A percentile compares a stretch with the other conserved stretches of the same genome.
These are phyloP conservation scores for Colletotrichum falcatum DNA, from an alignment of 2,329 filamentous ascomycete species.

Conservation along the genomic window DNA sequence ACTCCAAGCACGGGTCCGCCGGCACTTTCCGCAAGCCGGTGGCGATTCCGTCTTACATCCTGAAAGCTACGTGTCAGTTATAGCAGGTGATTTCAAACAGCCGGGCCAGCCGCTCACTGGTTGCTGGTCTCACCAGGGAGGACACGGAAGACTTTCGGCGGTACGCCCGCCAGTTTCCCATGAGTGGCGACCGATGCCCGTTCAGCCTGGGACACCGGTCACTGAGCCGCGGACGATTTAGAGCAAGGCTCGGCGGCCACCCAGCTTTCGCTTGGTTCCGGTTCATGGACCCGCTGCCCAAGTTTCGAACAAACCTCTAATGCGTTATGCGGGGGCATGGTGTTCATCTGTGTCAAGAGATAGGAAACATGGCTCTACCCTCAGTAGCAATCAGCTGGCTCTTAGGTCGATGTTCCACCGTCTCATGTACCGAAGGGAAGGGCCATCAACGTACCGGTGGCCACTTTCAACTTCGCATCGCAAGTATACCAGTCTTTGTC, in stretches of 20 bases:
- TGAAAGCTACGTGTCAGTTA: not conserved
- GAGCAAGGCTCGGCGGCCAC: not conserved
- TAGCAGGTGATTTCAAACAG: not conserved
- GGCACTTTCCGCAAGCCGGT: not conserved
- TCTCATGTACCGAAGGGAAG: not conserved
- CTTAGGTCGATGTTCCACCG: not conserved
- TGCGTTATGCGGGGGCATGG: not conserved
- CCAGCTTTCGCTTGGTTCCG: not conserved
- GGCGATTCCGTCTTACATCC: not conserved
- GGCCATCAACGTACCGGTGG: too few species aligned
- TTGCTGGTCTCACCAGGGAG: not conserved
- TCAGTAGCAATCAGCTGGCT: not conserved
- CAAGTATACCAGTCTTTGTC: not conserved
- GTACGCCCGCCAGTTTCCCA: not conserved
- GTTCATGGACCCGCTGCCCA: not conserved
- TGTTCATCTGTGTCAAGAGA: not conserved
- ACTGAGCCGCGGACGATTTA: not conserved
- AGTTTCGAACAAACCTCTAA: not conserved
- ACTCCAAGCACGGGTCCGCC: not conserved
- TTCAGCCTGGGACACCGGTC: not conserved
- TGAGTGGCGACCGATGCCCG: not conserved
- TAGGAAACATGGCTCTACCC: not conserved
- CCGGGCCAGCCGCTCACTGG: too few species aligned
- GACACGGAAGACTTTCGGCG: not conserved
- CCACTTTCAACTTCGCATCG: not conserved